Conservation (phyloP, 768 basidiomycete species). For the Pulveroboletus sp. region DNA sequence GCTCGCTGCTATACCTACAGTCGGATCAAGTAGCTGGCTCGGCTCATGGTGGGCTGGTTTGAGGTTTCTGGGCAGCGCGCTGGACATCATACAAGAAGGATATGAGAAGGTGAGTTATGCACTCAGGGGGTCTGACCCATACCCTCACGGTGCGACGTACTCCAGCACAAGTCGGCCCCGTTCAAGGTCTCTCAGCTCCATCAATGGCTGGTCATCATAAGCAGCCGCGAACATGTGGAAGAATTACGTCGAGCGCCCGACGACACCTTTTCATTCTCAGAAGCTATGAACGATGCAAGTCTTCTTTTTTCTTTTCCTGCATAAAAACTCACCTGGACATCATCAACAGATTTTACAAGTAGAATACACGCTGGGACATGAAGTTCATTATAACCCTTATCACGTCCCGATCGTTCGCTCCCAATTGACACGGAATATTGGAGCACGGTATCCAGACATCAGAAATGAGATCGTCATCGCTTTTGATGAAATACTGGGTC, state of each 20-base stretch:
- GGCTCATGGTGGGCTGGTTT: conserved; percentile 26
- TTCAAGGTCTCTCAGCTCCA: conserved; percentile 30
- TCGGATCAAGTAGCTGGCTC: conserved; percentile 24
- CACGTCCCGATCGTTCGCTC: conserved; percentile 29
- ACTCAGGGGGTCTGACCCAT: not conserved
- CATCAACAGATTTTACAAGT: conserved; percentile 32
- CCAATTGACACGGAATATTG: conserved; percentile 37
- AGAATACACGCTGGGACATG: conserved; percentile 36
- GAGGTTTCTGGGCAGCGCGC: conserved; percentile 12
- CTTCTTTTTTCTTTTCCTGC: too few relatives aligned
- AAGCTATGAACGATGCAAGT: conserved; percentile 32
- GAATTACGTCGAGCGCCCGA: conserved; percentile 40
- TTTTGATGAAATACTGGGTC: conserved; percentile 36
- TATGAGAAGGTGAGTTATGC: conserved; percentile 23
- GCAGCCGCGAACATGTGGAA: conserved; percentile 30
- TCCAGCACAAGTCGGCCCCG: conserved; percentile 23
- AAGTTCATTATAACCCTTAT: conserved; percentile 29
- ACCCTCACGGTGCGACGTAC: not conserved
- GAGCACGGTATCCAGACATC: conserved; percentile 36
- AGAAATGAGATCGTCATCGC: conserved; percentile 40
- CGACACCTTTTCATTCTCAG: conserved; percentile 33
- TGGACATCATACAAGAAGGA: conserved; percentile 29
- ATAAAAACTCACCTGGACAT: not conserved
- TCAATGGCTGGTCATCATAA: conserved; percentile 41
- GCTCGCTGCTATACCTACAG: conserved; percentile 29